Conservation (phyloP, 371 early-diverging fungal genomes). For the Mucor mucedo region DNA sequence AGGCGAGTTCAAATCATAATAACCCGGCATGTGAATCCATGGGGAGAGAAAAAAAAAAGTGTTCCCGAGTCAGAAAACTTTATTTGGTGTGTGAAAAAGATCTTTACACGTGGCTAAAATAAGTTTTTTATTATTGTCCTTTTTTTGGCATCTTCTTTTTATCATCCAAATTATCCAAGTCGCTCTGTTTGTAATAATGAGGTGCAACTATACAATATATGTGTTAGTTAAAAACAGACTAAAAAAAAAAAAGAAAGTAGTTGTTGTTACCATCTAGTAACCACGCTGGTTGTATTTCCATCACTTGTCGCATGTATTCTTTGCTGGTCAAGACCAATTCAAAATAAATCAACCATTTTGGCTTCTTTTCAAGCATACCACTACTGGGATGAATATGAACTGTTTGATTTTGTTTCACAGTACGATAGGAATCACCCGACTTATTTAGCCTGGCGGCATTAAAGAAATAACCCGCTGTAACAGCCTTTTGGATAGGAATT, state of each 20-base stretch:
- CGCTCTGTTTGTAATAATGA: slow-evolving; percentile 87
- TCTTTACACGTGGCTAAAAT: neutral
- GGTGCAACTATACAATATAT: slow-evolving; percentile 69
- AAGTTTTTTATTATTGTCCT: slow-evolving; percentile 26
- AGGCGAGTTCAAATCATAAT: no score
- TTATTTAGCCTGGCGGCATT: slow-evolving; percentile 85
- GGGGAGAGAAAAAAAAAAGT: neutral
- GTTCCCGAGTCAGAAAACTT: slow-evolving; percentile 7
- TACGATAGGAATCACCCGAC: slow-evolving; percentile 89
- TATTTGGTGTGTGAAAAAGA: neutral
- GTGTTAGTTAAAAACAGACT: neutral
- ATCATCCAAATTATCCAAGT: slow-evolving; percentile 65
- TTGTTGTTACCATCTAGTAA: slow-evolving; percentile 74
- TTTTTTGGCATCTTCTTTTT: slow-evolving; percentile 68
- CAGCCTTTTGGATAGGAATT: slow-evolving; percentile 81
- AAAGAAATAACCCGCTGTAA: slow-evolving; percentile 95
- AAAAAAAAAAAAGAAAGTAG: no score
- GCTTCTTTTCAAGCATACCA: slow-evolving; percentile 72
- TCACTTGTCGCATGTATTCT: slow-evolving; percentile 94
- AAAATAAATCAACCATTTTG: slow-evolving; percentile 88
- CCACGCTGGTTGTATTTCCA: slow-evolving; percentile 94
- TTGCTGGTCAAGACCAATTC: slow-evolving; percentile 93
- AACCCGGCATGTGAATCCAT: slow-evolving; percentile 11
- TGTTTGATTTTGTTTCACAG: slow-evolving; percentile 89
- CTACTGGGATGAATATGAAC: slow-evolving; percentile 95